phyloP scores from a whole-genome alignment of 148 eudicot genomes.

The Rhododendron griersonianum region DNA sequence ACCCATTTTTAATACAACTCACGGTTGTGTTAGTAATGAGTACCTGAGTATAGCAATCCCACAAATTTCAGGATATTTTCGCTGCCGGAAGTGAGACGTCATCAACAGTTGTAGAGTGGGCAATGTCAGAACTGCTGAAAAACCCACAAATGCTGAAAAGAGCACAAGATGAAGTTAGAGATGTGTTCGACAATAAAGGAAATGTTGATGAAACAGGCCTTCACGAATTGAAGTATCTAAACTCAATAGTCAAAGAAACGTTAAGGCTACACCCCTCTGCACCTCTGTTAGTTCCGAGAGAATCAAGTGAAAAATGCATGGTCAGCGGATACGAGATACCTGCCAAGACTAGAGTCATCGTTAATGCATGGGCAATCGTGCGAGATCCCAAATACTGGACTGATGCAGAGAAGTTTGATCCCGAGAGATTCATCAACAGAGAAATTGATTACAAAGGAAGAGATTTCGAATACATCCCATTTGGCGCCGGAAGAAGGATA shows the following conservation, averaged over 20 bases:
- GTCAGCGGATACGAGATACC: conserved; percentile 24
- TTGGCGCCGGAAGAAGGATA: conserved; percentile 33
- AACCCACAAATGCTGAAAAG: not conserved
- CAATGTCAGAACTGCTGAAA: not conserved
- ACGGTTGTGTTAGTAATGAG: not conserved
- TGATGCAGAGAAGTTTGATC: conserved; percentile 26
- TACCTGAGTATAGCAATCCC: not conserved
- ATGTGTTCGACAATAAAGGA: not conserved
- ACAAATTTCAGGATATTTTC: conserved; percentile 16
- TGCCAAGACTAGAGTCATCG: conserved; percentile 11
- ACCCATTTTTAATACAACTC: not conserved
- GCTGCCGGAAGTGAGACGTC: not conserved
- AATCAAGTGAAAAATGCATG: conserved; percentile 4
- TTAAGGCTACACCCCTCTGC: conserved; percentile 24
- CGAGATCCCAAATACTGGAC: conserved; percentile 25
- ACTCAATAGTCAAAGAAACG: not conserved
- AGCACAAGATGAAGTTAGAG: conserved; percentile 10
- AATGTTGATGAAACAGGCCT: not conserved
- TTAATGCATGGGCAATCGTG: conserved; percentile 26
- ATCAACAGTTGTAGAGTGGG: not conserved
- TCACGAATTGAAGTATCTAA: not conserved
- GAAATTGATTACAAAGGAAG: conserved; percentile 20
- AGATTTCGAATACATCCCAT: conserved; percentile 22
- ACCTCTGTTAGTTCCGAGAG: conserved; percentile 25
- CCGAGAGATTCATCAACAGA: conserved; percentile 25